Conservation (phyloP, 2,329 filamentous ascomycete genomes). For the Juglanconis sp. region DNA sequence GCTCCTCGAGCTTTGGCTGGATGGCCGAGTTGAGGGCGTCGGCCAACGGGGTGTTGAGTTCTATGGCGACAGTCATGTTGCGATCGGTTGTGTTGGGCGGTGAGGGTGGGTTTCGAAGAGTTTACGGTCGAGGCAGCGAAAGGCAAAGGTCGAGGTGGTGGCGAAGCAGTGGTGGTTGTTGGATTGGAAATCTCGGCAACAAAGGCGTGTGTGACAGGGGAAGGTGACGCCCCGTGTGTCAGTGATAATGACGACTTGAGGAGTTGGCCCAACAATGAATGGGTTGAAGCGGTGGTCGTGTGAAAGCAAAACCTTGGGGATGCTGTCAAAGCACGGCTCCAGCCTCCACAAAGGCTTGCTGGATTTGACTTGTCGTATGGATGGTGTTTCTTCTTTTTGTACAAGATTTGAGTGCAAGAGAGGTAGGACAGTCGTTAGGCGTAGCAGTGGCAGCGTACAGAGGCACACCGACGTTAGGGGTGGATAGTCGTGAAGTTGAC, state of each 20-base stretch:
- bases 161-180: neutral
- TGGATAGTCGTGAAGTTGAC: neutral
- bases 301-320: neutral
- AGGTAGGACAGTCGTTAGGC: too few relatives aligned
- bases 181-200: constrained; percentile 2
- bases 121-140: neutral
- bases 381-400: neutral
- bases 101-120: neutral
- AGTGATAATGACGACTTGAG: neutral
- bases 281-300: neutral
- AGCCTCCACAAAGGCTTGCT: constrained; percentile 1
- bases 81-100: constrained; percentile 1
- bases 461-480: too few relatives aligned
- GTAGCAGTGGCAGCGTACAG: too few relatives aligned
- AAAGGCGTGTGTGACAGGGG: neutral
- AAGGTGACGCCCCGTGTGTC: neutral
- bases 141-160: neutral
- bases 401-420: too few relatives aligned
- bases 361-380: neutral
- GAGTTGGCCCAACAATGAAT: constrained; percentile 9
- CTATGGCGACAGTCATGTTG: constrained; percentile 75
- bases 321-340: neutral
- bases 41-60: constrained; percentile 77
- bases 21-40: constrained; percentile 78
- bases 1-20: constrained; percentile 86